Evolutionary conservation across 148 eudicot species (phyloP).

Genomic region (Rhododendron vialii): DNA sequence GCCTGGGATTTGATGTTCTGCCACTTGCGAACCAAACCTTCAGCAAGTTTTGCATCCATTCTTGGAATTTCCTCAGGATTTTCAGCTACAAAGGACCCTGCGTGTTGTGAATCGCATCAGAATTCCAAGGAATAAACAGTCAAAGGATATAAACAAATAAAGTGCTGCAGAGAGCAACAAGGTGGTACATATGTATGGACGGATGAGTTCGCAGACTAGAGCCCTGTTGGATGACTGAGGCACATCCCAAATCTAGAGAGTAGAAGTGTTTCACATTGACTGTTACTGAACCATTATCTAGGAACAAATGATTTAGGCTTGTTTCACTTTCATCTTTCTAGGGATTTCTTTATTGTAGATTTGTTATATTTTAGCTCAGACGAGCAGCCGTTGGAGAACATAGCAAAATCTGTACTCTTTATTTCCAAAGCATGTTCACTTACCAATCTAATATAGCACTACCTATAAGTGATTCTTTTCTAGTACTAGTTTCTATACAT

Average conservation of each 20-base stretch:
- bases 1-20: conserved; percentile 80
- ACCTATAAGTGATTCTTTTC: background rate
- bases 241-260: background rate
- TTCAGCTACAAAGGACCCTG: conserved; percentile 42
- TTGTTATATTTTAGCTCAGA: background rate
- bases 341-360: background rate
- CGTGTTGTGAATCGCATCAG: conserved; percentile 6
- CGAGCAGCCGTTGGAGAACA: background rate
- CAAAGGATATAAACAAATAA: background rate
- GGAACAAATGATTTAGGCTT: background rate
- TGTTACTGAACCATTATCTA: background rate
- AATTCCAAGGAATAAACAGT: background rate
- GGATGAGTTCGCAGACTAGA: background rate
- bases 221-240: background rate
- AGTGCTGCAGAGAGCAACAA: background rate
- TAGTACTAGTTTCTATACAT: background rate
- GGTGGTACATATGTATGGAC: background rate
- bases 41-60: conserved; percentile 95
- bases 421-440: background rate
- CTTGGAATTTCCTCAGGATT: conserved; percentile 43
- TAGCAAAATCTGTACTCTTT: background rate
- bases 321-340: background rate
- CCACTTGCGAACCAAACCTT: conserved; percentile 78
- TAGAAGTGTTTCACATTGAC: background rate
- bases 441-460: background rate